Evolutionary conservation across 495 filamentous ascomycete genomes (phyloP), one percentile per base, ranked within the genome.

Genomic region (Paragyromitra xinjiangensis): DNA sequence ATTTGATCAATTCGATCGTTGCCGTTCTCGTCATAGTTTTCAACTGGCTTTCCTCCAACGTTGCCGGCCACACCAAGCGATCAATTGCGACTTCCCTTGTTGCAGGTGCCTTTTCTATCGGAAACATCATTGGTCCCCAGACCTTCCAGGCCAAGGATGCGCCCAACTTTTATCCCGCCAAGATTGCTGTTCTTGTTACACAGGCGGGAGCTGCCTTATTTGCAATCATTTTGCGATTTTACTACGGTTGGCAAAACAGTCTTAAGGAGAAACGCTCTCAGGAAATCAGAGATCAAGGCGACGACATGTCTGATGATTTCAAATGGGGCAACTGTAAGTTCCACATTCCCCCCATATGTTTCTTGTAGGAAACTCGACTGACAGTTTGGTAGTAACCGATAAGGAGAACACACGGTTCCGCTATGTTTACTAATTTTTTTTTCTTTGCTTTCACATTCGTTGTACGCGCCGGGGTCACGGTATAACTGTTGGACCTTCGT

Each of bases 381-480:
- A 78, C 37, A 11, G 9, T 26, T 55, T 44, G n/a, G 53, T 22
- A 79, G 77, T 94, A 75, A 94, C 92, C 2, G 92, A 94, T 79
- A 89, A 87, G 82, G 85, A 94, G 83, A 94, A 94, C 78, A 87
- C 88, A 1, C 91, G 91, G 77, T 95, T 94, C 78, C 84, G 87
- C 82, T 94, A 93, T 77, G 89, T 90, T 4, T 83, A 91, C n/a
- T 92, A 83, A 44, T 14, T 62, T 59, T 14, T 22, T 67, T 12
- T 45, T 11, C n/a, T 70, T n/a, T 40, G 2, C 11, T 48, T 62
- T 37, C 8, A 63, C n/a, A 37, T 70, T 39, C 34, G 8, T 42
- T 40, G 77, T 62, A 29, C 16, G 34, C n/a, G 37, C 34, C 3
- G 12, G 66, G 37, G 44, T 59, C 45, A 73, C 24, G 24, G 45